Conservation (phyloP, 192 early-diverging fungal genomes). For the Thamnidium elegans region DNA sequence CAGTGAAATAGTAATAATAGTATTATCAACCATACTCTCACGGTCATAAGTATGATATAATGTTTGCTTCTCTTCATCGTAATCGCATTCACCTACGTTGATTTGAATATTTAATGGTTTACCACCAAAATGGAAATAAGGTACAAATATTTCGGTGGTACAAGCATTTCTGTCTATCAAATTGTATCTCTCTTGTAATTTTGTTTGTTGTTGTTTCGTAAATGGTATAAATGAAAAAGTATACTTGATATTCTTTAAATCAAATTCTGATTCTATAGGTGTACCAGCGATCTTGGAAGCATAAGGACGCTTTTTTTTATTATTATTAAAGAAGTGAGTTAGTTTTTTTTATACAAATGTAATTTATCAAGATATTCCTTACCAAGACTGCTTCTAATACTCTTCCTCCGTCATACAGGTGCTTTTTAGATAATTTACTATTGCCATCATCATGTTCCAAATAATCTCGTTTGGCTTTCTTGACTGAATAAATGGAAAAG, state of each 20-base stretch:
- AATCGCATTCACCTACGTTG: constrained; percentile 69
- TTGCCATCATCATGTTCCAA: not conserved
- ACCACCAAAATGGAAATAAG: constrained; percentile 65
- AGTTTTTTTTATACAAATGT: not conserved
- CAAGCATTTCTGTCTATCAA: not conserved
- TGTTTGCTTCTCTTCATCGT: constrained; percentile 64
- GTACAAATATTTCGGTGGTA: constrained; percentile 71
- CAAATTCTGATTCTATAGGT: constrained; percentile 58
- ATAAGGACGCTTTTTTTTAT: constrained; percentile 66
- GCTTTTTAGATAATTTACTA: constrained; percentile 8
- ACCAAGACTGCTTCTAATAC: constrained; percentile 76
- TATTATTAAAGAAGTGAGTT: not conserved
- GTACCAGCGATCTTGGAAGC: constrained; percentile 71
- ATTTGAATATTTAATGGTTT: constrained; percentile 51
- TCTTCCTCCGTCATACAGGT: constrained; percentile 68
- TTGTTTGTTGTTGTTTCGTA: not conserved
- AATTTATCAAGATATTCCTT: constrained; percentile 11
- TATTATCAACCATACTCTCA: not conserved
- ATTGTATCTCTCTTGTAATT: constrained; percentile 3
- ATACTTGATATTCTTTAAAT: constrained; percentile 58
- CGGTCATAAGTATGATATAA: constrained; percentile 46
- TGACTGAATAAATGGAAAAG: constrained; percentile 68
- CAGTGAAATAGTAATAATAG: not conserved
- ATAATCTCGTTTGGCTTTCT: constrained; percentile 7
- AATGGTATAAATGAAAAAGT: constrained; percentile 51